Evolutionary conservation across 1,284 basidiomycete genomes (phyloP), one percentile per base, ranked within the genome.

Genomic region (Naganishia albida): DNA sequence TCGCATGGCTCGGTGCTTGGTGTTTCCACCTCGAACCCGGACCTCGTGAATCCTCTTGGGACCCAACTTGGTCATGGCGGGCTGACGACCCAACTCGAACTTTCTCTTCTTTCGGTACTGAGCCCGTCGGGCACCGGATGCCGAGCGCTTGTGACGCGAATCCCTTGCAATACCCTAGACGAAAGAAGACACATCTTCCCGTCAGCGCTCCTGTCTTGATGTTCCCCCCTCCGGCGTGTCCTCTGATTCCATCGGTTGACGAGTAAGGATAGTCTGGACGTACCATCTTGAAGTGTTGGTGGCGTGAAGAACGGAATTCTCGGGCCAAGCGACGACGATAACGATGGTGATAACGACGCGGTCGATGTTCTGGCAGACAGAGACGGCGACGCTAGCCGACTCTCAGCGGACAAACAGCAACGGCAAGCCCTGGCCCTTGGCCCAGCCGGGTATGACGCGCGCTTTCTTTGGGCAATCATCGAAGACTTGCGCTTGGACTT

Each of bases 71-170:
- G 93, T 97, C 86, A 84, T 92, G 71, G 93, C 94, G 67, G 93
- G 83, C 81, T 96, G 93, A 80, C 93, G 92, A 79, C 92, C 93
- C 78, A 96, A 88, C 85, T 96, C 93, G 83, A 95, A 95, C 84
- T 95, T 95, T 88, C 93, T 87, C 89, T 95, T 96, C 86, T 96
- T 96, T 84, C 93, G 90, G 84, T 93, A 93, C 57, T 68, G 67
- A 34, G 93, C 89, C 77, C 91, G 89, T 81, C 94, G 91, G 71
- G 92, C 93, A 78, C 93, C 93, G 57, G 91, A 88, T 74, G 86
- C 88, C 73, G 91, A 90, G 80, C 93, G 90, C 83, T 96, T 96
- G 86, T 96, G 91, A 80, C 93, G 86, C 75, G 92, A 93, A 72
- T 91, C 86, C 75, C 93, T 88, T 76, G 93, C 89, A 80, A 96